phyloP scores from a whole-genome alignment of 2,329 filamentous ascomycete genomes.

The Pyrenophora seminiperda region DNA sequence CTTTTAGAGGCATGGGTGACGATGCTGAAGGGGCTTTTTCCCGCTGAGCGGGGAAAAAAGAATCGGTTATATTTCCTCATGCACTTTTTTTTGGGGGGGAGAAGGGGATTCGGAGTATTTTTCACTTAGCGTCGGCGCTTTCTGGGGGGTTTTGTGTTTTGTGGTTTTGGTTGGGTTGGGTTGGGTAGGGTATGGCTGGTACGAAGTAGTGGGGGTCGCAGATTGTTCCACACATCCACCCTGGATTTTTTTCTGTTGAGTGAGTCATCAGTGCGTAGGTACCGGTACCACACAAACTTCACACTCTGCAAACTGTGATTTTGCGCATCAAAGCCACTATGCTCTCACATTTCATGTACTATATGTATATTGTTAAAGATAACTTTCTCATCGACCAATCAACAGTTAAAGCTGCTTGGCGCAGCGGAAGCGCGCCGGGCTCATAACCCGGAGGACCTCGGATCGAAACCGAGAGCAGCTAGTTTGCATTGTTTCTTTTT shows the following conservation, averaged over 20 bases:
- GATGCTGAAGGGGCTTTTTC: constrained; percentile 42
- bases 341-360: too few species aligned
- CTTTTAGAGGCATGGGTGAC: constrained; percentile 45
- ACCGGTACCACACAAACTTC: too few species aligned
- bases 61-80: neutral
- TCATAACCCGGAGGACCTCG: constrained; percentile 45
- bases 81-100: neutral
- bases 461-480: constrained; percentile 36
- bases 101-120: too few species aligned
- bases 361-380: neutral
- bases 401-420: constrained; percentile 36
- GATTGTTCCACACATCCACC: too few species aligned
- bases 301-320: too few species aligned
- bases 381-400: constrained; percentile 8
- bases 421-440: constrained; percentile 47
- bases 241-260: too few species aligned
- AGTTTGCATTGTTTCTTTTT: constrained; percentile 14
- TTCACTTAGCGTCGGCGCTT: neutral
- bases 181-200: too few species aligned
- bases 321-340: too few species aligned
- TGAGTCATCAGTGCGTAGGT: too few species aligned
- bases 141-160: too few species aligned
- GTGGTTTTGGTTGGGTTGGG: neutral
- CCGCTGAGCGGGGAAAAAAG: constrained; percentile 7
- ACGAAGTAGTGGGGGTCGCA: too few species aligned